Evolutionary conservation across 2,329 filamentous ascomycete species (phyloP), one percentile per base, ranked within the genome.

Genomic region (Alternaria novae-zelandiae): DNA sequence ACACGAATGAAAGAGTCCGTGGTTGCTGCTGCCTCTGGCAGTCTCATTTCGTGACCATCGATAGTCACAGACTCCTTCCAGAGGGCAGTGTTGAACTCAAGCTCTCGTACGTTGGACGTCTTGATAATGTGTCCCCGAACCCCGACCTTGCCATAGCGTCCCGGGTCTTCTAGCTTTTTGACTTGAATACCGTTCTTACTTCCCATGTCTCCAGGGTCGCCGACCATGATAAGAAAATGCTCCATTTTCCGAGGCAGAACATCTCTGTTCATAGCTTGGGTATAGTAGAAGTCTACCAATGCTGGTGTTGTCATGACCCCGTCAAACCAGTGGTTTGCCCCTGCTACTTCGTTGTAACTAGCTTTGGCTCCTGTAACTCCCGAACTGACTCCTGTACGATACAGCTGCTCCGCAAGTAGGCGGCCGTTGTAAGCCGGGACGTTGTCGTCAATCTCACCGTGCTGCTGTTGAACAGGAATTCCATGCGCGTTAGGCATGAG

Each of bases 361-460:
- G 82, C 83, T 6, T 80, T 71, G 47, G 76, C 79, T 7, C 78
- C 80, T 53, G 76, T 74, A 66, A 86, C 36, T 7, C 53, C 36
- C 13, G 60, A 59, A 25, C 26, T 30, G 4, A 45, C 55, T 43
- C 57, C 45, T 10, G 45, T 58, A 1, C 46, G 79, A 21, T 77
- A 77, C 12, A 86, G 74, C 45, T 86, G 77, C 62, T 85, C 82
- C 47, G 82, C 81, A 74, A 89, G 83, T 10, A 87, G 75, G 9
- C 87, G 80, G 5, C 86, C 88, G 72, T 89, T 83, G 67, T 86
- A 88, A 6, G 82, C 78, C 0, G 87, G 87, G 4, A 89, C 87
- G 69, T 89, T 89, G 66, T 87, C 85, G 69, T 89, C 87, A 10
- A 77, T 70, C 26, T 81, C 79, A 6, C 87, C 86, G 73, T 89